phyloP scores from a whole-genome alignment of 2,329 filamentous ascomycete species.

The Pseudogymnoascus sp. region DNA sequence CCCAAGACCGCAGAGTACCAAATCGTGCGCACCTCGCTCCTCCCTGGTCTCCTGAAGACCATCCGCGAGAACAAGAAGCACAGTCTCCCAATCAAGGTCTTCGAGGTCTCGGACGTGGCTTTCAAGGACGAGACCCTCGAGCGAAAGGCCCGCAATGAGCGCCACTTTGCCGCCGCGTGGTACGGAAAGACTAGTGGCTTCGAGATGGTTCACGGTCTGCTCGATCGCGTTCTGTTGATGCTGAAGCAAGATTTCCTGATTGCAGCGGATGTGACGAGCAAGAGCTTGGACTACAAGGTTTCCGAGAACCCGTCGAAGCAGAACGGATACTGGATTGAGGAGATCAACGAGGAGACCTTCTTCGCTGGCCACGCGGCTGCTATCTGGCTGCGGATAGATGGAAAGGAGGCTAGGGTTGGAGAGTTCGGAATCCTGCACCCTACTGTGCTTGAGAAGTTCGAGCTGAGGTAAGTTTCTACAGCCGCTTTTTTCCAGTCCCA shows the following conservation, averaged over 20 bases:
- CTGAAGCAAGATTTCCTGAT: slow-evolving; percentile 74
- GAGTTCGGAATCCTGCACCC: slow-evolving; percentile 93
- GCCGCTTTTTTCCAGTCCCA: too few species aligned
- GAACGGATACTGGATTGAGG: slow-evolving; percentile 88
- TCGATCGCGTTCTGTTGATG: slow-evolving; percentile 91
- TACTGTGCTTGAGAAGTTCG: slow-evolving; percentile 85
- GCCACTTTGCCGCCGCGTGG: slow-evolving; percentile 92
- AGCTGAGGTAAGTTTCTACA: slow-evolving; percentile 56
- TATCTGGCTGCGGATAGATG: slow-evolving; percentile 66
- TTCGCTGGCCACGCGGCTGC: slow-evolving; percentile 83
- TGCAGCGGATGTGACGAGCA: slow-evolving; percentile 51
- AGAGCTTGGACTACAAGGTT: slow-evolving; percentile 45
- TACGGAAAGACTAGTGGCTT: slow-evolving; percentile 93
- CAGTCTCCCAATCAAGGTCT: slow-evolving; percentile 81
- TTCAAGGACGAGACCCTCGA: slow-evolving; percentile 79
- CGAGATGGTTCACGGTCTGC: slow-evolving; percentile 86
- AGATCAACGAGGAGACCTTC: slow-evolving; percentile 85
- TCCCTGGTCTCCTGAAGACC: slow-evolving; percentile 87
- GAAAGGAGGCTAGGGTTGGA: slow-evolving; percentile 70
- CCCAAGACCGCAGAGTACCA: slow-evolving; percentile 93
- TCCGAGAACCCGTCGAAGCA: slow-evolving; percentile 47
- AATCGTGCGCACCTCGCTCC: slow-evolving; percentile 76
- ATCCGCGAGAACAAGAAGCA: slow-evolving; percentile 90
- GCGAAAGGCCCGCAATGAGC: slow-evolving; percentile 82
- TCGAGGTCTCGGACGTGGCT: slow-evolving; percentile 83